Percentiles rank a stretch among this genome's conserved stretches.
Conservation (phyloP, 1,139 yeast genomes). For the Pichia sp. region DNA sequence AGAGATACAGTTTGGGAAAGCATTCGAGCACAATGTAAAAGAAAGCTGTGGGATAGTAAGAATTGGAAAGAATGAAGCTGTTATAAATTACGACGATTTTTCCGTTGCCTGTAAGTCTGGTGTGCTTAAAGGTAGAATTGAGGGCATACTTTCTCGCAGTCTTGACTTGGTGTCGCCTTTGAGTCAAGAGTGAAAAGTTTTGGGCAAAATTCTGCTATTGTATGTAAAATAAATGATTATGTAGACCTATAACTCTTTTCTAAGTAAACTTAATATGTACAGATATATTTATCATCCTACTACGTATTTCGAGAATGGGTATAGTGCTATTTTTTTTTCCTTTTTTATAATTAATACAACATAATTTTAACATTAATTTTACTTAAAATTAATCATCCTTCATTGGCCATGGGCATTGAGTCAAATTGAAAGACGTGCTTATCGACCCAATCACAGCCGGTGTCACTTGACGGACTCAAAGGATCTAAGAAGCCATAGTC, state of each 20-base stretch:
- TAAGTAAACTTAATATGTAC: not conserved
- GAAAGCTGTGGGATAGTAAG: conserved; percentile 43
- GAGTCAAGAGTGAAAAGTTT: conserved; percentile 15
- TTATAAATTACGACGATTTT: conserved; percentile 58
- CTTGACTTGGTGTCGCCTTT: conserved; percentile 82
- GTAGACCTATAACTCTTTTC: not conserved
- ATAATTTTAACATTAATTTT: too few relatives aligned
- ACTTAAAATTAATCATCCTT: not conserved
- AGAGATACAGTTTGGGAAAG: conserved; percentile 83
- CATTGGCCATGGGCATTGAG: conserved; percentile 18
- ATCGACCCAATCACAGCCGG: conserved; percentile 54
- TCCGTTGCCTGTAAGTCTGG: conserved; percentile 73
- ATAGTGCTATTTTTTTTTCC: not conserved
- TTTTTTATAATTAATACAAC: too few relatives aligned
- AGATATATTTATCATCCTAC: not conserved
- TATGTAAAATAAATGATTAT: not conserved
- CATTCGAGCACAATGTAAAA: conserved; percentile 44
- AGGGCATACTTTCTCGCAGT: conserved; percentile 74
- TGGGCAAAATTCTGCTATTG: not conserved
- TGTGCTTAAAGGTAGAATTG: conserved; percentile 76
- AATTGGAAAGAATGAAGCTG: conserved; percentile 74
- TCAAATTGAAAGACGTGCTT: conserved; percentile 37
- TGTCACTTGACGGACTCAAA: conserved; percentile 41
- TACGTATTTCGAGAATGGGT: not conserved
- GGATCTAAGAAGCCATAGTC: conserved; percentile 20